Base-by-base conservation (phyloP, 345 rosid species). In the Carallia brachiata region DNA sequence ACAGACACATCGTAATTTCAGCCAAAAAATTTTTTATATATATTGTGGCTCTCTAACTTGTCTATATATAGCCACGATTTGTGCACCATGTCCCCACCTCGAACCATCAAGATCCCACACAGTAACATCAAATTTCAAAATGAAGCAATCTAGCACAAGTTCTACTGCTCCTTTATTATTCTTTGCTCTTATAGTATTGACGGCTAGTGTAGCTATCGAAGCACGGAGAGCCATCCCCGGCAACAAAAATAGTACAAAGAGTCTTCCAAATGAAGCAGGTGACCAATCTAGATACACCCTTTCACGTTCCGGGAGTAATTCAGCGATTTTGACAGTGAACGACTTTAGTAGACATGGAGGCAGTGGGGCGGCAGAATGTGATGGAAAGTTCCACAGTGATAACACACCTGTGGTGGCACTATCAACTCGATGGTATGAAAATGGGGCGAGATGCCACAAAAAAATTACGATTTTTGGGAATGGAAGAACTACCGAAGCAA, bases 381-480 rank as follows among this genome's bases (percentile, higher is more conserved):
- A 67, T 18, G 62, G 70, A 0, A 52, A 31, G 55, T 73, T 17
- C 54, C 67, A 67, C 1, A 1, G 16, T 10, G 67, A 73, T 31
- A 4, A 40, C 7, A 39, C 52, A 2, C 71, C 54, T 3, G 77
- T 73, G 56, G 77, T 73, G 55, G 77, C 77, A 30, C 40, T 61
- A 7, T 61, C 77, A 1, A 61, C 71, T 0, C 56, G 71, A 27
- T 67, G 77, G 77, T 67, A 66, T 36, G 53, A 28, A 12, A 40
- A 54, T 8, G 67, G 12, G 77, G 65, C 28, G 50, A 52, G 71
- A 18, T 73, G 77, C 18, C 44, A 37, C 34, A 36, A 53, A 7
- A 4, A 50, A 13, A 67, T 61, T 17, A 67, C 9, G 15, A 52
- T 61, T 39, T 47, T 23, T 9, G 71, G 67, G 10, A 67, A 73